A percentile compares a stretch with the other conserved stretches of the same genome.
These are phyloP conservation scores for Metschnikowia baotianmanensis DNA, from an alignment of 805 yeast genomes.

Conservation along the genomic window DNA sequence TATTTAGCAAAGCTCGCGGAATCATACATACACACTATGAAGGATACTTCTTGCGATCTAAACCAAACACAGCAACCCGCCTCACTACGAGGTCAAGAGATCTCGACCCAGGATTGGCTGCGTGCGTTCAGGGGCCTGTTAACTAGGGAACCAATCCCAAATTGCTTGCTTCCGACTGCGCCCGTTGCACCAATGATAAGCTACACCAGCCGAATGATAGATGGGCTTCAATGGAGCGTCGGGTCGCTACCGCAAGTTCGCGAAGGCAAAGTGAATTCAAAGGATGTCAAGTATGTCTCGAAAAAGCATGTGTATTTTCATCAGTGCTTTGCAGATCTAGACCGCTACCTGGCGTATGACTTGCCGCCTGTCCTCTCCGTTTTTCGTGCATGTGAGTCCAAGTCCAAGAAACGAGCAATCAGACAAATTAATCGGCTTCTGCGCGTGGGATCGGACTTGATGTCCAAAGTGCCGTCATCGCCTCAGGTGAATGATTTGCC, in stretches of 20 bases:
- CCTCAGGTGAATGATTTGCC: slow-evolving; percentile 7
- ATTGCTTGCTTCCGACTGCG: slow-evolving; percentile 7
- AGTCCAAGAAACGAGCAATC: slow-evolving; percentile 36
- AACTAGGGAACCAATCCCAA: slow-evolving; percentile 10
- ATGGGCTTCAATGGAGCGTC: slow-evolving; percentile 20
- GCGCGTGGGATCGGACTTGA: slow-evolving; percentile 6
- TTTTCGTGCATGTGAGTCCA: slow-evolving; percentile 41
- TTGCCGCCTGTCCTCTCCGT: slow-evolving; percentile 35
- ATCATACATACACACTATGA: too few relatives aligned
- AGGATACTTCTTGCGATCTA: too few relatives aligned
- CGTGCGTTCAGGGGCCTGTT: background rate
- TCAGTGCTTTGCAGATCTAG: slow-evolving; percentile 24
- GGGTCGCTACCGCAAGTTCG: slow-evolving; percentile 48
- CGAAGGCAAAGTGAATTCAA: slow-evolving; percentile 9
- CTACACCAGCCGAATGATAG: slow-evolving; percentile 8
- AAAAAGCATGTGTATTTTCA: slow-evolving; percentile 39
- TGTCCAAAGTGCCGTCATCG: background rate
- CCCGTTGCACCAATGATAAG: slow-evolving; percentile 9
- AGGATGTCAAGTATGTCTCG: slow-evolving; percentile 29
- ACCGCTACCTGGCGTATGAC: slow-evolving; percentile 7
- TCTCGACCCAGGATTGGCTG: background rate
- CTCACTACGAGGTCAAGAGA: background rate
- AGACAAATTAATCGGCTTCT: slow-evolving; percentile 31
- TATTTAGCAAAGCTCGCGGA: background rate
- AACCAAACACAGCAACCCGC: background rate